These are phyloP conservation scores for Trypanosoma lewisi DNA, from an alignment of 208 protist genomes.

Conservation along the genomic window DNA sequence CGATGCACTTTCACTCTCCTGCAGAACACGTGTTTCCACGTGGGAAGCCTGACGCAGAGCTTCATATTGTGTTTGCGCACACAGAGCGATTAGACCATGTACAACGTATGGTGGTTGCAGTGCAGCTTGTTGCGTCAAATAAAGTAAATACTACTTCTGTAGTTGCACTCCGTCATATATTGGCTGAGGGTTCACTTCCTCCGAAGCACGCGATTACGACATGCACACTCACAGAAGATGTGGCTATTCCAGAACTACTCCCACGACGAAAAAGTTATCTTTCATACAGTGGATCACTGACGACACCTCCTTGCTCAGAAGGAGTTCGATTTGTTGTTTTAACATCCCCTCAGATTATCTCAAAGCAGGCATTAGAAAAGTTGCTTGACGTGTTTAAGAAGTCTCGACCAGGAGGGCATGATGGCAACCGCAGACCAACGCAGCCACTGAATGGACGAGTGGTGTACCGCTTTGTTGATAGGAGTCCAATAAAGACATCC, in stretches of 20 bases:
- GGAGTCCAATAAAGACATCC: not conserved
- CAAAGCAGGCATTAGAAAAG: conserved; percentile 39
- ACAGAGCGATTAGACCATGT: conserved; percentile 9
- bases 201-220: conserved; percentile 55
- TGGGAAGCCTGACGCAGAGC: conserved; percentile 55
- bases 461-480: conserved; percentile 69
- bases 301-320: conserved; percentile 73
- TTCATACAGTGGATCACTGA: conserved; percentile 74
- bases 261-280: conserved; percentile 59
- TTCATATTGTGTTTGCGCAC: conserved; percentile 60
- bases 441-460: conserved; percentile 61
- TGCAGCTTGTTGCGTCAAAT: conserved; percentile 62
- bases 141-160: conserved; percentile 52
- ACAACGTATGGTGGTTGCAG: conserved; percentile 42
- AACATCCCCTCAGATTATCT: conserved; percentile 69
- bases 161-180: conserved; percentile 58
- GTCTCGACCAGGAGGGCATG: conserved; percentile 40
- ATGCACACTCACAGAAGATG: conserved; percentile 52
- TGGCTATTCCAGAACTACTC: conserved; percentile 46
- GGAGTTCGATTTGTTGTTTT: conserved; percentile 78
- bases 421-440: conserved; percentile 54
- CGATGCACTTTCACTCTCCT: conserved; percentile 63
- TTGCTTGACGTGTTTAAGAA: conserved; percentile 47
- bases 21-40: conserved; percentile 62
- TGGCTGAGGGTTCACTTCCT: conserved; percentile 57